Evolutionary conservation across 73 alveolate species (phyloP), one percentile per base, ranked within the genome.

Genomic region (Loxodes magnus): DNA sequence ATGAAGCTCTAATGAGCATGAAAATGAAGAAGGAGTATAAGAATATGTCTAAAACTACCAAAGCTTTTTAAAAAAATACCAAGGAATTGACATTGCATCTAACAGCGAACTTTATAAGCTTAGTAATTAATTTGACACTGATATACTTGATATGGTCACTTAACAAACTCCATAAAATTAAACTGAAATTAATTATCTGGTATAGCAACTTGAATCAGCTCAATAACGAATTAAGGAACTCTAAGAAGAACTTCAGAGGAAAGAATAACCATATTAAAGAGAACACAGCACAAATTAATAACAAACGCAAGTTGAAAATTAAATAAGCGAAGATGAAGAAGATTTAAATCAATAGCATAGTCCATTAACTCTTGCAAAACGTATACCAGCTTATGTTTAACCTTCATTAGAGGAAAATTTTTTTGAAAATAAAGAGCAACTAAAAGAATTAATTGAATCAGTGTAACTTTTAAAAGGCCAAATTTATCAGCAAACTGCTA

Each of bases 31-130:
- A 41, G 22, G 10, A 41, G 16, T 1, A 41, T 21, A n/a, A 15
- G 10, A 41, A 17, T 9, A 9, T 9, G 41, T 31, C 41, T 31
- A 31, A 31, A 9, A 31, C 10, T 31, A 31, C 12, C 7, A 10
- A 4, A 5, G 37, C 5, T 38, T 38, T 28, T 5, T 15, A 38
- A 38, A 54, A 54, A 20, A 43, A 54, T 9, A 54, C 36, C 4
- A 54, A 54, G 56, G 36, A 33, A 16, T 36, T n/a, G n/a, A n/a
- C n/a, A n/a, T n/a, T n/a, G n/a, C n/a, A n/a, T n/a, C n/a, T n/a
- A n/a, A n/a, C n/a, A n/a, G n/a, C n/a, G n/a, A n/a, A n/a, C n/a
- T n/a, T n/a, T n/a, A n/a, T n/a, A n/a, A n/a, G n/a, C n/a, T n/a
- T n/a, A n/a, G n/a, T n/a, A n/a, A n/a, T n/a, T n/a, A n/a, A n/a